Evolutionary conservation across 2,329 filamentous ascomycete genomes (phyloP).

Genomic region (Ceratocystis cacaofunesta): DNA sequence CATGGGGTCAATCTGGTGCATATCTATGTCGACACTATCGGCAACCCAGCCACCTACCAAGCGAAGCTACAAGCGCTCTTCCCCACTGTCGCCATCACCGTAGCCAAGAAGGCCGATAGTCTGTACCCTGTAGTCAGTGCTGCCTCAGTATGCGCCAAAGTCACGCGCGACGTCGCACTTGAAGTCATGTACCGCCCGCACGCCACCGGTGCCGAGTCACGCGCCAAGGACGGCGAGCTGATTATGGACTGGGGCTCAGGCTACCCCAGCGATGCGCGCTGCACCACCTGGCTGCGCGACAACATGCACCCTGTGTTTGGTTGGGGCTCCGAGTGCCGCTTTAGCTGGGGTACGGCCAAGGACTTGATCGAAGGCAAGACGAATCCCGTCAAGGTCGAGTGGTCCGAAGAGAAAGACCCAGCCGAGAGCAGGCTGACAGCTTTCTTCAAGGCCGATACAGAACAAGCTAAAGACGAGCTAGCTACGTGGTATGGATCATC

Average conservation of each 20-base stretch:
- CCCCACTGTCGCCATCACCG: slow-evolving; percentile 58
- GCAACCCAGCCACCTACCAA: slow-evolving; percentile 70
- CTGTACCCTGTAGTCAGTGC: slow-evolving; percentile 87
- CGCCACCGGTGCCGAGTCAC: slow-evolving; percentile 22
- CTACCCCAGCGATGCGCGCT: slow-evolving; percentile 77
- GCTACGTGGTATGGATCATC: slow-evolving; percentile 68
- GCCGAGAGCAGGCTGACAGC: slow-evolving; percentile 58
- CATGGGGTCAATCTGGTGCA: slow-evolving; percentile 70
- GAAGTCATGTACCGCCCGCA: slow-evolving; percentile 54
- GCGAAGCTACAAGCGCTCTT: slow-evolving; percentile 71
- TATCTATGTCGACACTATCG: slow-evolving; percentile 92
- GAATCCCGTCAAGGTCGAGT: slow-evolving; percentile 56
- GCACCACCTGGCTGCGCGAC: slow-evolving; percentile 62
- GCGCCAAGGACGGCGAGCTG: slow-evolving; percentile 22
- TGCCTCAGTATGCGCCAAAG: slow-evolving; percentile 88
- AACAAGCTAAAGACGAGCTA: slow-evolving; percentile 44
- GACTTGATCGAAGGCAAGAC: slow-evolving; percentile 74
- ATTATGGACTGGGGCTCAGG: slow-evolving; percentile 66
- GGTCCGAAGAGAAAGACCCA: slow-evolving; percentile 61
- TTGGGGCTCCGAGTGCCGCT: slow-evolving; percentile 84
- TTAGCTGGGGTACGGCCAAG: slow-evolving; percentile 91
- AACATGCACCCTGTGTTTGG: slow-evolving; percentile 92
- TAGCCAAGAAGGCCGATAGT: slow-evolving; percentile 84
- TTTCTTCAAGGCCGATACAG: slow-evolving; percentile 45
- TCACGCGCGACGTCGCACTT: slow-evolving; percentile 79